Evolutionary conservation across 2,329 filamentous ascomycete species (phyloP).

Genomic region (Aaosphaeria arxii): DNA sequence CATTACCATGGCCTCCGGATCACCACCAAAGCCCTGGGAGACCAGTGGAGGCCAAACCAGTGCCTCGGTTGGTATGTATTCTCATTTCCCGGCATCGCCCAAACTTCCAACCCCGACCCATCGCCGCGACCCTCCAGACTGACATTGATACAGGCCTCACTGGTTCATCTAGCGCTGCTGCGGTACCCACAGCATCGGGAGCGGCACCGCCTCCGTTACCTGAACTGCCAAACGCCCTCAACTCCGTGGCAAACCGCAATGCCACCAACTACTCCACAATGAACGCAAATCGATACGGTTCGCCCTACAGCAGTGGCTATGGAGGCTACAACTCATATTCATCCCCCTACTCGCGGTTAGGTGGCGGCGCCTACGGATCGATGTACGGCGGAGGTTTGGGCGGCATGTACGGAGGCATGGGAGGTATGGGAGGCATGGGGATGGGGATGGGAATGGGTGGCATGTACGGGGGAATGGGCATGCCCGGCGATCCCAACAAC

Average conservation of each 20-base stretch:
- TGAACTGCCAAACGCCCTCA: slow-evolving; percentile 74
- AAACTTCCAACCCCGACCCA: slow-evolving; percentile 3
- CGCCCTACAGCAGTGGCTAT: slow-evolving; percentile 50
- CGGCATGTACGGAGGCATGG: slow-evolving; percentile 40
- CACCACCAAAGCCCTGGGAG: slow-evolving; percentile 98
- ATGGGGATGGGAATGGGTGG: slow-evolving; percentile 37
- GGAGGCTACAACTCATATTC: slow-evolving; percentile 53
- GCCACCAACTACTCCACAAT: slow-evolving; percentile 75
- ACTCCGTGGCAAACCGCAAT: slow-evolving; percentile 80
- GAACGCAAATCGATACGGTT: slow-evolving; percentile 51
- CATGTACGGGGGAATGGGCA: slow-evolving; percentile 47
- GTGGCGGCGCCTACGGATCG: slow-evolving; percentile 37
- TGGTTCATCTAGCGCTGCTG: slow-evolving; percentile 35
- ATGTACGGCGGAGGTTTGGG: slow-evolving; percentile 40
- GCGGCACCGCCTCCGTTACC: slow-evolving; percentile 67
- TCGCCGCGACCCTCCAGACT: slow-evolving; percentile 13
- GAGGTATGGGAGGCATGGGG: slow-evolving; percentile 33
- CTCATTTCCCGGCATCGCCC: neutral
- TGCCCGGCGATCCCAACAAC: slow-evolving; percentile 68
- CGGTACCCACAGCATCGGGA: slow-evolving; percentile 41
- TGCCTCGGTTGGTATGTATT: slow-evolving; percentile 36
- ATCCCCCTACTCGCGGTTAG: slow-evolving; percentile 55
- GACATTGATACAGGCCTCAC: slow-evolving; percentile 26
- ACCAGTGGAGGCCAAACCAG: slow-evolving; percentile 61
- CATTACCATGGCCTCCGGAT: slow-evolving; percentile 56